A percentile compares a stretch with the other conserved stretches of the same genome.
These are phyloP conservation scores for Clathrus columnatus DNA, from an alignment of 768 basidiomycete genomes.

Conservation along the genomic window DNA sequence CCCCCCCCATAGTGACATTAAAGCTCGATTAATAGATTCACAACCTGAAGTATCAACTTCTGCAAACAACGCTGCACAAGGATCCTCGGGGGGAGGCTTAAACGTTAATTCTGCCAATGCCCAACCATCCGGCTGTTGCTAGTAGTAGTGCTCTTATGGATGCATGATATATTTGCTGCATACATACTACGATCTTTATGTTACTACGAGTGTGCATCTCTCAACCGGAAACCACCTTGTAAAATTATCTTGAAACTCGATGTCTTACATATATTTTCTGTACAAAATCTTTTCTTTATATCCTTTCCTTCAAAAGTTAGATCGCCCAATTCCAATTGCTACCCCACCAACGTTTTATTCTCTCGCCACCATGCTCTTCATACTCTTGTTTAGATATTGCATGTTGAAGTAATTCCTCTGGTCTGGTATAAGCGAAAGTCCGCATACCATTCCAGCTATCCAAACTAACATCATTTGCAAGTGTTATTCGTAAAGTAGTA, in stretches of 20 bases:
- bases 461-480: constrained; percentile 54
- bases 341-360: constrained; percentile 85
- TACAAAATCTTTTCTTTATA: no score
- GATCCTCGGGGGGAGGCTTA: background rate
- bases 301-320: background rate
- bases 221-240: background rate
- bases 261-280: background rate
- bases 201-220: background rate
- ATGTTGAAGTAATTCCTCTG: constrained; percentile 43
- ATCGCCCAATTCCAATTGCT: constrained; percentile 68
- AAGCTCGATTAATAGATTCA: constrained; percentile 92
- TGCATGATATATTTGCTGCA: background rate
- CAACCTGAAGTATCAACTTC: constrained; percentile 51
- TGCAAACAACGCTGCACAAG: constrained; percentile 23
- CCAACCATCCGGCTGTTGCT: constrained; percentile 2
- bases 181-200: background rate
- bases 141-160: background rate
- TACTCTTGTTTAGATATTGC: constrained; percentile 75
- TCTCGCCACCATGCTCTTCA: constrained; percentile 82
- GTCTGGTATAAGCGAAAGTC: constrained; percentile 38
- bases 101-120: constrained; percentile 1
- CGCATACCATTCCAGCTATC: constrained; percentile 97
- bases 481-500: constrained; percentile 55
- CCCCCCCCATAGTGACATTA: constrained; percentile 70
- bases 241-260: background rate